Conservation (phyloP, 208 protist species). For the Trypanosoma cruzi region DNA sequence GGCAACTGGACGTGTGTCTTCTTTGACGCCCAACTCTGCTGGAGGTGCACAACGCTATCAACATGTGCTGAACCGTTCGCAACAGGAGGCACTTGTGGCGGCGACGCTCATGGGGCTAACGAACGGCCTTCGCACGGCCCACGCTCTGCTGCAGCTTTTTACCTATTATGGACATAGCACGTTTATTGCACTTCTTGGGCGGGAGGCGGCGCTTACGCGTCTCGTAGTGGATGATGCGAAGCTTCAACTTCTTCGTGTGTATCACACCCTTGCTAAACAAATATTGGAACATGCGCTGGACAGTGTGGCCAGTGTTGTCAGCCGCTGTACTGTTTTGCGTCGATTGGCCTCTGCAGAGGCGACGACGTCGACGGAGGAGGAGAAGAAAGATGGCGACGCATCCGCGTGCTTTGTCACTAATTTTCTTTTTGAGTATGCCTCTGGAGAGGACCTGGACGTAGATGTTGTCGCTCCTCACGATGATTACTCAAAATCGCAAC, state of each 20-base stretch:
- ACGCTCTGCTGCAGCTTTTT: slow-evolving; percentile 70
- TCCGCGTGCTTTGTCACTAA: slow-evolving; percentile 22
- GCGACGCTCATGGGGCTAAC: slow-evolving; percentile 41
- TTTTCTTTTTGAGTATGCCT: slow-evolving; percentile 22
- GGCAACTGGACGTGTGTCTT: slow-evolving; percentile 25
- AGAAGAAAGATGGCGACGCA: not conserved
- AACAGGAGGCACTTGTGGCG: slow-evolving; percentile 49
- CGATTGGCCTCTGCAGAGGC: slow-evolving; percentile 47
- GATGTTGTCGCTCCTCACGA: slow-evolving; percentile 13
- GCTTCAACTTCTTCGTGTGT: slow-evolving; percentile 43
- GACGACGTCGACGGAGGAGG: slow-evolving; percentile 12
- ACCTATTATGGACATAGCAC: slow-evolving; percentile 67
- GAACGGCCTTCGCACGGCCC: slow-evolving; percentile 44
- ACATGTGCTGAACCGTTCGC: slow-evolving; percentile 54
- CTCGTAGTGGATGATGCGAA: slow-evolving; percentile 52
- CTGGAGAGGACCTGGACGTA: slow-evolving; percentile 13
- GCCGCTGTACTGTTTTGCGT: slow-evolving; percentile 46
- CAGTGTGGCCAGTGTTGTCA: slow-evolving; percentile 49
- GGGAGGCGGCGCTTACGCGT: slow-evolving; percentile 45
- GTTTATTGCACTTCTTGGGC: slow-evolving; percentile 59
- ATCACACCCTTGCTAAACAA: slow-evolving; percentile 45
- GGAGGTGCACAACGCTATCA: slow-evolving; percentile 39
- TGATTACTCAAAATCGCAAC: not conserved
- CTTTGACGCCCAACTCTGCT: slow-evolving; percentile 9
- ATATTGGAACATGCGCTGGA: slow-evolving; percentile 50